Evolutionary conservation across 106 monocot genomes (phyloP), one percentile per base, ranked within the genome.

Genomic region (Posidonia australis): DNA sequence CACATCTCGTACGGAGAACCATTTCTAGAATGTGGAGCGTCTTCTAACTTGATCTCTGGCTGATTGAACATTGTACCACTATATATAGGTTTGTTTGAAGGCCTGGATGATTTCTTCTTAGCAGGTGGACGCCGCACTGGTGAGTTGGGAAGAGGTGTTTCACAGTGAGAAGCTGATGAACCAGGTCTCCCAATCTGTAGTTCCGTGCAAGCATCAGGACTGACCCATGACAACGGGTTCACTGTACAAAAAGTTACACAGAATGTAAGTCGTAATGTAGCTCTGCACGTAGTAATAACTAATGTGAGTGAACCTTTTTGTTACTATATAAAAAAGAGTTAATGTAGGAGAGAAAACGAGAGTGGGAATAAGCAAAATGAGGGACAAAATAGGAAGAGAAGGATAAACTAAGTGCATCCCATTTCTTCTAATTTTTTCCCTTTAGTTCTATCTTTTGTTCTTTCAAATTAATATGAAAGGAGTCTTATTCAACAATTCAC

Each of bases 191-290:
- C 56, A 41, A 56, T 23, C 67, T 54, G 6, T 30, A 56, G 20
- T 22, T 53, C 48, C 5, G 55, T 43, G 67, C n/a, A 16, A 41
- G 67, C 56, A 22, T 42, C 32, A 14, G 55, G 56, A 20, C 67
- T 32, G 30, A 13, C 30, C 54, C 16, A 18, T 26, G 54, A 44
- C 67, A 67, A 55, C 10, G 67, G 54, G 3, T 44, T 67, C 55
- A 41, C 67, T 67, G 67, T 29, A 54, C 9, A 28, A 27, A n/a
- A 16, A n/a, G n/a, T n/a, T n/a, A n/a, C 17, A 49, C n/a, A n/a
- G 13, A 49, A n/a, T n/a, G 12, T 4, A n/a, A 49, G 48, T 9
- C 13, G 3, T 17, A 49, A 17, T n/a, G 3, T 49, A n/a, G n/a
- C n/a, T 49, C n/a, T 17, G 3, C 13, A 49, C 20, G 12, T 55